phyloP scores from a whole-genome alignment of 2,329 filamentous ascomycete species.

The Pseudogymnoascus sp. region DNA sequence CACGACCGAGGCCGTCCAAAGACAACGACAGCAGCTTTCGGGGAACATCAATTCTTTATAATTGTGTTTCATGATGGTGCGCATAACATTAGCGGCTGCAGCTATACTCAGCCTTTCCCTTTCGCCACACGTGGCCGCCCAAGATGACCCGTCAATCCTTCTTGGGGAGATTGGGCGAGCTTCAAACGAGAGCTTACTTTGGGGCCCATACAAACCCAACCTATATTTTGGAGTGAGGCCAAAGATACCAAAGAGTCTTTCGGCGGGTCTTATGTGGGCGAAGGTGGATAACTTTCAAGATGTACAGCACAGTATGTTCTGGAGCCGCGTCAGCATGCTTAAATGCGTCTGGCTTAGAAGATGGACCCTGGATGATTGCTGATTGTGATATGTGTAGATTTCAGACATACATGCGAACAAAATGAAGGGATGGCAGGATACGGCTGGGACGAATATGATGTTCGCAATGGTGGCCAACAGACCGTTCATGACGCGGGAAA shows the following conservation, averaged over 20 bases:
- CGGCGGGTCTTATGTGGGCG: constrained; percentile 80
- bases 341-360: background rate
- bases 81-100: constrained; percentile 5
- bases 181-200: constrained; percentile 80
- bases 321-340: background rate
- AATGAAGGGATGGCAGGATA: constrained; percentile 90
- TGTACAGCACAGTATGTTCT: constrained; percentile 62
- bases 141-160: constrained; percentile 22
- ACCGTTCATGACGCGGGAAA: constrained; percentile 87
- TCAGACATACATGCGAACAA: constrained; percentile 94
- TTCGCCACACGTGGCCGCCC: constrained; percentile 12
- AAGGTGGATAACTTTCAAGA: constrained; percentile 70
- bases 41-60: constrained; percentile 5
- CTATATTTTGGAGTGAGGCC: constrained; percentile 88
- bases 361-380: background rate
- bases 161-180: constrained; percentile 29
- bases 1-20: background rate
- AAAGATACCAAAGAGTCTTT: constrained; percentile 69
- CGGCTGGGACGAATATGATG: constrained; percentile 96
- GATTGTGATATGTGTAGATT: constrained; percentile 41
- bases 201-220: constrained; percentile 92
- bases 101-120: background rate
- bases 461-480: constrained; percentile 76
- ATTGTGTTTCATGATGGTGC: constrained; percentile 6
- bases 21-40: background rate